Conservation (phyloP, 352 stramenopile species). For the Phytophthora cactorum region DNA sequence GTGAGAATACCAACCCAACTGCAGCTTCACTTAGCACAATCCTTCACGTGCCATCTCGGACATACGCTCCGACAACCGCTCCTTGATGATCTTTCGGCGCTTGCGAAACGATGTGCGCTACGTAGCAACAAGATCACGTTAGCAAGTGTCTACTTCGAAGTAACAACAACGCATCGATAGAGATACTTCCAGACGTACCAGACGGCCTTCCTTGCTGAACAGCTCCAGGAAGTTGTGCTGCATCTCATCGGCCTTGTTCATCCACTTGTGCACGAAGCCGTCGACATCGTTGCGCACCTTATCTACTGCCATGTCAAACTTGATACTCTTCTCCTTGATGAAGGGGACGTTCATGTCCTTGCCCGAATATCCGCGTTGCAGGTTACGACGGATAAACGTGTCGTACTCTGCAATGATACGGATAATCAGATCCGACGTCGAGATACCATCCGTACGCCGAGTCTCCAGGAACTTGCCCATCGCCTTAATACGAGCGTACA, state of each 20-base stretch:
- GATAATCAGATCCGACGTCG: slow-evolving; percentile 91
- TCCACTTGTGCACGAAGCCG: slow-evolving; percentile 76
- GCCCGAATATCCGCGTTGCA: slow-evolving; percentile 88
- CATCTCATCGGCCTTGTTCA: slow-evolving; percentile 82
- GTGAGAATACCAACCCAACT: neutral
- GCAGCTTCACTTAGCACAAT: slow-evolving; percentile 54
- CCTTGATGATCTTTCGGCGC: slow-evolving; percentile 85
- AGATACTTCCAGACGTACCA: slow-evolving; percentile 47
- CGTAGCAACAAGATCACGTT: slow-evolving; percentile 16
- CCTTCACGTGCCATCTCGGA: slow-evolving; percentile 82
- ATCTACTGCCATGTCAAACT: slow-evolving; percentile 88
- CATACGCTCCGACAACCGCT: slow-evolving; percentile 69
- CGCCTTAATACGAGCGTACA: slow-evolving; percentile 88
- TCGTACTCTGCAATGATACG: slow-evolving; percentile 93
- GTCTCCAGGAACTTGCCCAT: slow-evolving; percentile 90
- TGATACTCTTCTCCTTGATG: slow-evolving; percentile 90
- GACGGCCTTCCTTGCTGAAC: slow-evolving; percentile 76
- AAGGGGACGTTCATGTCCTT: slow-evolving; percentile 94
- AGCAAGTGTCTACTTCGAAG: neutral
- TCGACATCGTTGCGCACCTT: slow-evolving; percentile 86
- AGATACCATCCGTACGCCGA: slow-evolving; percentile 87
- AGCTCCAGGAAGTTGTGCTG: slow-evolving; percentile 80
- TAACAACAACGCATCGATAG: neutral
- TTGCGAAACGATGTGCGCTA: slow-evolving; percentile 79
- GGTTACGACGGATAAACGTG: slow-evolving; percentile 91